Conservation (phyloP, 805 yeast species). For the Yamadazyma nakazawae region DNA sequence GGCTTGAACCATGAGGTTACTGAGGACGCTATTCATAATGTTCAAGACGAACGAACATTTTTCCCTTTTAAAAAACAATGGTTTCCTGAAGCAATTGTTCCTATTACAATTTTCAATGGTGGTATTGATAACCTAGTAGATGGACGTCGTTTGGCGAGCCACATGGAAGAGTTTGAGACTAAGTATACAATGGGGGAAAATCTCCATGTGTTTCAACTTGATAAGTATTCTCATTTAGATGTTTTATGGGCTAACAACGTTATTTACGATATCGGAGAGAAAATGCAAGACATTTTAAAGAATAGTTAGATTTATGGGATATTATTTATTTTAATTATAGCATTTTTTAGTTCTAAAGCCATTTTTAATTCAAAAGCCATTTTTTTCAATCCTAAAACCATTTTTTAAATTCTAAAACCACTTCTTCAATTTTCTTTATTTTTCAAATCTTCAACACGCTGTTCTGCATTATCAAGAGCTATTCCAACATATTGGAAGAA, state of each 20-base stretch:
- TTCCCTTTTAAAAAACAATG: conserved; percentile 53
- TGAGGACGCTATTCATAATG: conserved; percentile 16
- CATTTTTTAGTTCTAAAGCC: too few species aligned
- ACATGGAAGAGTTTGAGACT: conserved; percentile 60
- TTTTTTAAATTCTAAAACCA: background rate
- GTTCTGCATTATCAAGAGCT: conserved; percentile 19
- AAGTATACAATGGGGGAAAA: conserved; percentile 31
- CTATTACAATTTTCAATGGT: conserved; percentile 65
- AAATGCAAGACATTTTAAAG: conserved; percentile 1
- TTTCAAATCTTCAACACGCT: conserved; percentile 2
- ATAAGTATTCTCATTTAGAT: conserved; percentile 80
- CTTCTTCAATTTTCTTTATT: background rate
- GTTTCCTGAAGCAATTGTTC: conserved; percentile 49
- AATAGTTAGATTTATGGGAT: background rate
- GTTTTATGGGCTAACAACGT: conserved; percentile 90
- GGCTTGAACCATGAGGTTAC: conserved; percentile 25
- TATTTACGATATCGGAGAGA: conserved; percentile 57
- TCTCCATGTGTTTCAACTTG: conserved; percentile 43
- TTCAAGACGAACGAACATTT: conserved; percentile 41
- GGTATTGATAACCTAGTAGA: conserved; percentile 74
- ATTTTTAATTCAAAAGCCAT: background rate
- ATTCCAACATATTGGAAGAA: conserved; percentile 18
- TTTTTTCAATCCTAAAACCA: too few species aligned
- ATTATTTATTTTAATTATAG: too few species aligned
- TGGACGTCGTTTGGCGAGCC: conserved; percentile 62